A percentile compares a stretch with the other conserved stretches of the same genome.
Conservation (phyloP, 495 filamentous ascomycete species). For the Lophium mytilinum region DNA sequence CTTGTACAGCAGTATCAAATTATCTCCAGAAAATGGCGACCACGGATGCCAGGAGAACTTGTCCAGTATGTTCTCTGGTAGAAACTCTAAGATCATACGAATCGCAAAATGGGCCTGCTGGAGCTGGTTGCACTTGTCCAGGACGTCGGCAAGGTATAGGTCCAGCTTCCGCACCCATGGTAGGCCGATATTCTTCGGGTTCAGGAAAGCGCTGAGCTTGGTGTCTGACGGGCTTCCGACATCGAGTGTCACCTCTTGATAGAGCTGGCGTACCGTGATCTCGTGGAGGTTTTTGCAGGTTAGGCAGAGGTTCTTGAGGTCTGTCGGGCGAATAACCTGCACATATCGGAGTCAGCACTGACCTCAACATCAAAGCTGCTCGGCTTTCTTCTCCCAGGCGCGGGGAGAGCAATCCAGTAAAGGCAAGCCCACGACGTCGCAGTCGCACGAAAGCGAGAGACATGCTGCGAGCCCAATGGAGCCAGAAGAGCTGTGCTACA, state of each 20-base stretch:
- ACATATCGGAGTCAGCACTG: slow-evolving; percentile 1
- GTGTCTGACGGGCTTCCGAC: slow-evolving; percentile 29
- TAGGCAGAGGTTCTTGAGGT: slow-evolving; percentile 33
- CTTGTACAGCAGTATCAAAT: slow-evolving; percentile 32
- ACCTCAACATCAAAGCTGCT: not conserved
- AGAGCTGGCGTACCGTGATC: slow-evolving; percentile 34
- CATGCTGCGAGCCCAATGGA: not conserved
- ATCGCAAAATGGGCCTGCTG: slow-evolving; percentile 32
- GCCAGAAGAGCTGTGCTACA: not conserved
- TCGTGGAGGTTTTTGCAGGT: slow-evolving; percentile 34
- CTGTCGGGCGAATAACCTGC: slow-evolving; percentile 33
- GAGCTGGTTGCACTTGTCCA: slow-evolving; percentile 31
- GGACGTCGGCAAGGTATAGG: slow-evolving; percentile 29
- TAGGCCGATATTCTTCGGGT: slow-evolving; percentile 34
- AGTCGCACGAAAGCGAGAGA: too few species aligned
- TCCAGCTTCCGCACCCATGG: slow-evolving; percentile 30
- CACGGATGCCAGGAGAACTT: slow-evolving; percentile 36
- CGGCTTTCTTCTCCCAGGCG: not conserved
- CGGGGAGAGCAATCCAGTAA: too few species aligned
- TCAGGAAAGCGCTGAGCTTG: slow-evolving; percentile 31
- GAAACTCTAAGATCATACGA: slow-evolving; percentile 36
- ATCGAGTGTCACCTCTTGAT: slow-evolving; percentile 32
- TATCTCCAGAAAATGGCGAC: slow-evolving; percentile 32
- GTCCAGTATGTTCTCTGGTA: slow-evolving; percentile 35
- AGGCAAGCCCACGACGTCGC: too few species aligned